A percentile compares a stretch with the other conserved stretches of the same genome.
Conservation (phyloP, 805 yeast genomes). For the Starmerella gropengiesseri region DNA sequence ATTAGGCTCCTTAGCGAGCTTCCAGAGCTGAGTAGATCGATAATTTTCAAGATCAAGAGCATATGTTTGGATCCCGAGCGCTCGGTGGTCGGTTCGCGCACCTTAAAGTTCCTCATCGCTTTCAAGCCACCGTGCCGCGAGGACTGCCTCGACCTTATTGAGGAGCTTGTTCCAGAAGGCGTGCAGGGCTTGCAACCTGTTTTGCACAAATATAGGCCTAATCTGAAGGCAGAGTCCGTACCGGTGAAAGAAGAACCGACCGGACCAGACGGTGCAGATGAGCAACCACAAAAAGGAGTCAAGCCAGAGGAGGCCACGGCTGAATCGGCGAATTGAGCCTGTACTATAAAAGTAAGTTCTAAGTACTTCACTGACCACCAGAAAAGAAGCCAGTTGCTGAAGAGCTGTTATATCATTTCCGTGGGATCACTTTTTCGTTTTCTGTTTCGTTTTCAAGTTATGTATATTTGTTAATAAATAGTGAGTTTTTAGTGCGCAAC, state of each 20-base stretch:
- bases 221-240: neutral
- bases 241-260: neutral
- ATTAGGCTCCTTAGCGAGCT: constrained; percentile 77
- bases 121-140: constrained; percentile 76
- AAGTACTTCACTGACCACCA: no score
- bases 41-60: constrained; percentile 56
- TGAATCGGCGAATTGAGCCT: no score
- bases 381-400: no score
- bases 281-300: no score
- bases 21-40: constrained; percentile 56
- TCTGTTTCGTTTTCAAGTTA: neutral
- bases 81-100: constrained; percentile 65
- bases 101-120: constrained; percentile 70
- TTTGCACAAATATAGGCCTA: constrained; percentile 26
- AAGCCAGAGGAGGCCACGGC: neutral
- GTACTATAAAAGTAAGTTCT: no score
- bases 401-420: neutral
- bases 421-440: neutral
- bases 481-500: neutral
- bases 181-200: constrained; percentile 24
- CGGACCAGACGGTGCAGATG: no score
- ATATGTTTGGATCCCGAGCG: constrained; percentile 80
- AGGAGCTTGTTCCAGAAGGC: constrained; percentile 26
- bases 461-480: neutral
- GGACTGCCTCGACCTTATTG: constrained; percentile 31